Conservation (phyloP, 192 early-diverging fungal genomes). For the Podila epigama region DNA sequence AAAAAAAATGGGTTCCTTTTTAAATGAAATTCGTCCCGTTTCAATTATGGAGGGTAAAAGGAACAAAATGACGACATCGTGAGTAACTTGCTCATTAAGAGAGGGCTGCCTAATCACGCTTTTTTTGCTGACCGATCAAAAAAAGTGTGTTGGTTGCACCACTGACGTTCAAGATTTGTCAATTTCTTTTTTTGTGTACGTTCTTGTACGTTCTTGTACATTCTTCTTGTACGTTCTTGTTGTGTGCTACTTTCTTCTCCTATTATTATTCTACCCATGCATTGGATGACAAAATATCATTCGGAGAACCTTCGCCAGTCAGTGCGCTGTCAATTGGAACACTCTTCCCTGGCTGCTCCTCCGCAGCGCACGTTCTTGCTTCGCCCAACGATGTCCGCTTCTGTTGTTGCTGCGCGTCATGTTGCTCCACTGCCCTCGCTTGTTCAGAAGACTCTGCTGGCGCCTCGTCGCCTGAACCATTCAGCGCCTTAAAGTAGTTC, state of each 20-base stretch:
- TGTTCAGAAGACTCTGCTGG: constrained; percentile 1
- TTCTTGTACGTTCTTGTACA: not conserved
- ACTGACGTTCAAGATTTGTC: not conserved
- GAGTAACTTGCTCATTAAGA: not conserved
- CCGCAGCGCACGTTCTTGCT: not conserved
- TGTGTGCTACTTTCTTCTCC: not conserved
- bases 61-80: constrained; percentile 1
- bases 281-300: constrained; percentile 35
- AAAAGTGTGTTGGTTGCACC: no score
- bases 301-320: constrained; percentile 3
- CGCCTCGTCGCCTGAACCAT: constrained; percentile 7
- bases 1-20: not conserved
- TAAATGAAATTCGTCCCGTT: not conserved
- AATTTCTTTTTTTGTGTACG: not conserved
- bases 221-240: not conserved
- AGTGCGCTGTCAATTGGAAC: not conserved
- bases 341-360: not conserved
- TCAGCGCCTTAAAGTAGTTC: constrained; percentile 43
- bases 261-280: constrained; percentile 11
- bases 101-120: not conserved
- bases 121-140: constrained; percentile 3
- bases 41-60: not conserved
- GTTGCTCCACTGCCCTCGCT: not conserved
- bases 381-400: not conserved
- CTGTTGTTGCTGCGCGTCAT: constrained; percentile 11